A percentile compares a stretch with the other conserved stretches of the same genome.
phyloP scores from a whole-genome alignment of 176 grass and related monocot species.

The Phragmites australis region DNA sequence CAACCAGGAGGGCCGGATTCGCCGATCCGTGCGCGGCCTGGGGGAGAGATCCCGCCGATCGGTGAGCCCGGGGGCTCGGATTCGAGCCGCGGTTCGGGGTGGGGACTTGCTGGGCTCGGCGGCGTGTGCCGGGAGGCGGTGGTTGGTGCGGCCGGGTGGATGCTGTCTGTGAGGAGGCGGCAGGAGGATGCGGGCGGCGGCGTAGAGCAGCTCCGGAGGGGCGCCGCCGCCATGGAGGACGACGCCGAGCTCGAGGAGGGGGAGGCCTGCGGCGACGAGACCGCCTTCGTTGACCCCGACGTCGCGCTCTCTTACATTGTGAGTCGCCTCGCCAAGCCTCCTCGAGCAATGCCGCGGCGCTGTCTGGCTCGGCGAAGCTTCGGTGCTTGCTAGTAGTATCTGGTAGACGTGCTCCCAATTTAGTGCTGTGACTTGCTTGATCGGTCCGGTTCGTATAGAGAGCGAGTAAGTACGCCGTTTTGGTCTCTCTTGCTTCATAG shows the following conservation, averaged over 20 bases:
- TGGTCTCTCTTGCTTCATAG: background rate
- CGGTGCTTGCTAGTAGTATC: background rate
- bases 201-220: constrained; percentile 13
- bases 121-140: background rate
- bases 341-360: background rate
- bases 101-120: background rate
- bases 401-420: background rate
- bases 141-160: constrained; percentile 34
- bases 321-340: constrained; percentile 32
- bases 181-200: constrained; percentile 41
- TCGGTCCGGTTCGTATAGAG: background rate
- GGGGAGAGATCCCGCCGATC: constrained; percentile 46
- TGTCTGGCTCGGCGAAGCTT: background rate
- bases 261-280: constrained; percentile 64
- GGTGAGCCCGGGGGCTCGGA: constrained; percentile 27
- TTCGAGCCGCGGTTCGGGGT: constrained; percentile 28
- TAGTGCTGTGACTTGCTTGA: background rate
- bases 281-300: constrained; percentile 74
- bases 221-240: constrained; percentile 47
- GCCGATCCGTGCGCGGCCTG: constrained; percentile 26
- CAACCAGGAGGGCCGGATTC: constrained; percentile 33
- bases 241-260: constrained; percentile 86
- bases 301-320: constrained; percentile 90
- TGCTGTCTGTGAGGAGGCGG: constrained; percentile 60
- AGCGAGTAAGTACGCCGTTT: background rate